Evolutionary conservation across 305 asterid genomes (phyloP).

Genomic region (Fraxinus albicans): DNA sequence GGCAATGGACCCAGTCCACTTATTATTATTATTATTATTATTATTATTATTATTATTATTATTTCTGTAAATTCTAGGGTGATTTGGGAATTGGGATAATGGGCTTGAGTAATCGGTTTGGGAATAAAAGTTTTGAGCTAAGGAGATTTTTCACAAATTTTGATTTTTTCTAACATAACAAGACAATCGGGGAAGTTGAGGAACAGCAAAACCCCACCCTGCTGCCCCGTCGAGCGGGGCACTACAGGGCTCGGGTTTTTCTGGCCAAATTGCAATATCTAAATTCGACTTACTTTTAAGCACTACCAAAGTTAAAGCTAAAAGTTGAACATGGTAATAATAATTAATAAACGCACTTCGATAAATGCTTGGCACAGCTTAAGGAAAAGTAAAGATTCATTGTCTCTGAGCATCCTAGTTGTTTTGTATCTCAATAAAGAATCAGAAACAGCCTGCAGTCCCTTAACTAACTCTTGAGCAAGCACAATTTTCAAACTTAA

Average conservation of each 20-base stretch:
- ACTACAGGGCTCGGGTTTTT: no score
- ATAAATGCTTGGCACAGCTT: slow-evolving; percentile 76
- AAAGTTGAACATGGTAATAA: slow-evolving; percentile 5
- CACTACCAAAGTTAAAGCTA: background rate
- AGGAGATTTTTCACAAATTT: background rate
- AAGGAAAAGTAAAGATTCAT: slow-evolving; percentile 70
- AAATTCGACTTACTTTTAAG: background rate
- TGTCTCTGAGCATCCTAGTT: slow-evolving; percentile 50
- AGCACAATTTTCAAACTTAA: slow-evolving; percentile 61
- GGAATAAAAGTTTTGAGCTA: background rate
- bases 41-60: no score
- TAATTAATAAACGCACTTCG: slow-evolving; percentile 45
- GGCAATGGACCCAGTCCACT: background rate
- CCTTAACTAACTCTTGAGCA: slow-evolving; percentile 43
- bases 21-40: no score
- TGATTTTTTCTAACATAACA: background rate
- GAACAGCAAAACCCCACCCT: no score
- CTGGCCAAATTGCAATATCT: background rate
- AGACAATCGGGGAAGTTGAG: background rate
- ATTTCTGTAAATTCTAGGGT: background rate
- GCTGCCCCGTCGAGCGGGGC: no score
- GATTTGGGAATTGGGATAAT: background rate
- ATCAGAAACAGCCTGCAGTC: slow-evolving; percentile 51
- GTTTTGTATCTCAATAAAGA: slow-evolving; percentile 61
- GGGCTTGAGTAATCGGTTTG: background rate